Evolutionary conservation across 345 rosid genomes (phyloP).

Genomic region (Alliaria petiolata): DNA sequence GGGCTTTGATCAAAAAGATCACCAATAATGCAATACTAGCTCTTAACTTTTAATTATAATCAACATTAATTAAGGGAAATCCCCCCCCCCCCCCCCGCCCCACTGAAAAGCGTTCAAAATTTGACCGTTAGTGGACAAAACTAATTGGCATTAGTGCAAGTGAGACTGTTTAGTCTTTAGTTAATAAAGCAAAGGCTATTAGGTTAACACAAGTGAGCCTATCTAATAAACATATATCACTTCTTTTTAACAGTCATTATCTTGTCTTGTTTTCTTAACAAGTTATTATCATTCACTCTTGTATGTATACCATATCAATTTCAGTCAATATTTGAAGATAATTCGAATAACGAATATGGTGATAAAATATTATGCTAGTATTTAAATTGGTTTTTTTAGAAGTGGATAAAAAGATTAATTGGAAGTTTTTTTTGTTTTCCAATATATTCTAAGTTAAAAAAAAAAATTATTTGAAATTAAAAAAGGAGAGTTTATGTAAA

Average conservation of each 20-base stretch:
- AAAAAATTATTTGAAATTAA: background rate
- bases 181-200: constrained; percentile 20
- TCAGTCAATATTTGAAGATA: background rate
- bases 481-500: background rate
- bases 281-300: background rate
- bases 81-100: no score
- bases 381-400: background rate
- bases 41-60: background rate
- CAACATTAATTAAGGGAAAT: background rate
- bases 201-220: constrained; percentile 6
- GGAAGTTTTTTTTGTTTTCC: background rate
- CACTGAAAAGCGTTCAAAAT: constrained; percentile 5
- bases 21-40: constrained; percentile 23
- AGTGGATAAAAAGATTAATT: background rate
- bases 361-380: background rate
- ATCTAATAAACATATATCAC: background rate
- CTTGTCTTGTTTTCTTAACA: background rate
- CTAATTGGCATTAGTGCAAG: constrained; percentile 23
- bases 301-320: background rate
- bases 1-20: constrained; percentile 12
- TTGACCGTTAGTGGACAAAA: constrained; percentile 24
- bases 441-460: background rate
- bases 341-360: background rate
- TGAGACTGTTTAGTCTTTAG: constrained; percentile 20
- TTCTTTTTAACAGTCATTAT: background rate